Evolutionary conservation across 164 flowering plant species (phyloP), one percentile per base, ranked within the genome.

Genomic region (Chimonanthus praecox): DNA sequence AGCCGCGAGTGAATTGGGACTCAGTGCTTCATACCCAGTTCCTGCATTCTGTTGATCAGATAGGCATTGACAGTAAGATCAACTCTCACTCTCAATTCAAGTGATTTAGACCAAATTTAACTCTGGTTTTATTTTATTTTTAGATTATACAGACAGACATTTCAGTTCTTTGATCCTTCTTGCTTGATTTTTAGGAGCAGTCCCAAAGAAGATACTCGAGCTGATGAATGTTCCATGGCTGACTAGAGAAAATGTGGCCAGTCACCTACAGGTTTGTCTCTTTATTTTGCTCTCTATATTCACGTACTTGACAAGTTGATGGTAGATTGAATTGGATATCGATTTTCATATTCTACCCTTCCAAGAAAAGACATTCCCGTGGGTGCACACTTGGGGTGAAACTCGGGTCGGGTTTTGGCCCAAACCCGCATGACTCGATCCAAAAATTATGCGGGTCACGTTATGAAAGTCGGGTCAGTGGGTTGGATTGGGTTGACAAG

Each of bases 201-300:
- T 94, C 58, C 99, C 98, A 3, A 93, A 93, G 88, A 93, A 89
- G 75, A 93, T 95, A 76, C 91, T 93, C 0, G 99, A 93, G 72
- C 67, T 85, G 82, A 95, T 95, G 99, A 88, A 89, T 58, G 91
- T 95, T 67, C 91, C 97, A 43, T 88, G 97, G 91, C 79, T 95
- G 79, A 90, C 97, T 4, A 84, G 98, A 84, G 98, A 94, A 78
- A 94, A 94, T 80, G 97, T 94, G 66, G 98, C 97, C 2, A 94
- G 99, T 83, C 99, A 94, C 78, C 82, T 94, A 73, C 99, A 94
- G 97, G 98, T 94, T 43, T 77, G 75, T 64, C 16, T n/a, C 60
- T 54, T 33, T 33, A 54, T 54, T 54, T 3, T 54, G 15, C 60
- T 54, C 3, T 3, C 13, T 13, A 13, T 11, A 5, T 54, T 5